phyloP scores from a whole-genome alignment of 176 grass and related monocot genomes.

The Ampelocalamus luodianensis region DNA sequence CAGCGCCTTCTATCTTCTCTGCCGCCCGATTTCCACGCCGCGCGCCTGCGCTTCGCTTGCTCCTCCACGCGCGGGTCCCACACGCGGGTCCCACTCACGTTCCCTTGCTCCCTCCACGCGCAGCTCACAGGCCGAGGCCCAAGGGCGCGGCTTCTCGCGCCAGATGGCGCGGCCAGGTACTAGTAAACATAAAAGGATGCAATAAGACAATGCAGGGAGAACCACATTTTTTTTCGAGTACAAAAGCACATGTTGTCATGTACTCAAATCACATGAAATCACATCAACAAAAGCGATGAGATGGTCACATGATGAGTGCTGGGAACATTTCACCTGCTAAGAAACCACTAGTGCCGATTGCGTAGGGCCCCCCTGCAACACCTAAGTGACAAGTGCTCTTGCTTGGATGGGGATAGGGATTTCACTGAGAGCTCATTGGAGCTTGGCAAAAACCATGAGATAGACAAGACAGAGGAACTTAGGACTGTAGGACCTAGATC shows the following conservation, averaged over 20 bases:
- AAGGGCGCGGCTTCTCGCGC: too few species aligned
- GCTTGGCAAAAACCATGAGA: not conserved
- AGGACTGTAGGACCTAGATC: not conserved
- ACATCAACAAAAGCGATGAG: not conserved
- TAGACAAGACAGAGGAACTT: not conserved
- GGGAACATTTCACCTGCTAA: not conserved
- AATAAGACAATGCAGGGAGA: not conserved
- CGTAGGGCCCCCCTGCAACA: not conserved
- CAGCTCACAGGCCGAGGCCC: too few species aligned
- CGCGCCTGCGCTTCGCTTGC: too few species aligned
- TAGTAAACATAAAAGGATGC: not conserved
- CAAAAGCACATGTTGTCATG: not conserved
- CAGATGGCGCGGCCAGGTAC: too few species aligned
- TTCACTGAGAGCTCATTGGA: not conserved
- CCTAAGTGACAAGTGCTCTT: not conserved
- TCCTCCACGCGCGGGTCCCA: too few species aligned
- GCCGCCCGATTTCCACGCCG: too few species aligned
- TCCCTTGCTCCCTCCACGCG: too few species aligned
- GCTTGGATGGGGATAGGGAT: not conserved
- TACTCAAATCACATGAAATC: constrained; percentile 22
- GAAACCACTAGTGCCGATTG: not conserved
- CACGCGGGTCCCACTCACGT: too few species aligned
- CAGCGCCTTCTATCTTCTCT: too few species aligned
- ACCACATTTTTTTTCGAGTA: not conserved
- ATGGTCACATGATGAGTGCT: not conserved